Evolutionary conservation across 345 rosid species (phyloP).

Genomic region (Raphanus sativus): DNA sequence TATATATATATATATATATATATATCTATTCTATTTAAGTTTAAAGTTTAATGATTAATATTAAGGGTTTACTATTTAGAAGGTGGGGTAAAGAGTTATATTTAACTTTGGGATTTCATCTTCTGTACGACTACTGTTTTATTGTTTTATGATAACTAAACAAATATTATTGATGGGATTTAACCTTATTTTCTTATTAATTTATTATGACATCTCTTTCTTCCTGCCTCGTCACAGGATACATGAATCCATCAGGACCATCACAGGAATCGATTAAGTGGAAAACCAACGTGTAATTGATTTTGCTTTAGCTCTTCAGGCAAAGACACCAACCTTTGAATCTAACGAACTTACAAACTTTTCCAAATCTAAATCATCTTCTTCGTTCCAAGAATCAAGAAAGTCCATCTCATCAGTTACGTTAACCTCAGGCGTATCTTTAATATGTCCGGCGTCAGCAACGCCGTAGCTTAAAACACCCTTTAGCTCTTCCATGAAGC

Average conservation of each 20-base stretch:
- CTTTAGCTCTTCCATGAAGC: constrained; percentile 32
- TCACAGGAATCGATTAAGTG: background rate
- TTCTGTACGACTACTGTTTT: no score
- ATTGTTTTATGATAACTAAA: no score
- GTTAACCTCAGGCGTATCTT: constrained; percentile 18
- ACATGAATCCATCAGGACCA: background rate
- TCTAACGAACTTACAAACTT: constrained; percentile 9
- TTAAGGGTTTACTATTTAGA: no score
- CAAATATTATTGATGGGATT: no score
- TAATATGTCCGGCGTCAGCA: background rate
- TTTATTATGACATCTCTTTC: background rate
- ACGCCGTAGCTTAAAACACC: constrained; percentile 5
- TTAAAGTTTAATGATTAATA: no score
- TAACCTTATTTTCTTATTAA: no score
- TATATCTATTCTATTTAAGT: no score
- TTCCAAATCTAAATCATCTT: constrained; percentile 9
- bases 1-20: no score
- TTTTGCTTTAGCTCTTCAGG: constrained; percentile 9
- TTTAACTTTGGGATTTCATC: no score
- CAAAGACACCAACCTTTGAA: constrained; percentile 19
- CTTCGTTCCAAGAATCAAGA: constrained; percentile 26
- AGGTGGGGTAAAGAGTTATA: no score
- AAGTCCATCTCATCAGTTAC: constrained; percentile 20
- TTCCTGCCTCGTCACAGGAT: background rate
- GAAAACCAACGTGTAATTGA: constrained; percentile 29